These are phyloP conservation scores for Hypoxylon sp. DNA, from an alignment of 2,329 filamentous ascomycete species.

Conservation along the genomic window DNA sequence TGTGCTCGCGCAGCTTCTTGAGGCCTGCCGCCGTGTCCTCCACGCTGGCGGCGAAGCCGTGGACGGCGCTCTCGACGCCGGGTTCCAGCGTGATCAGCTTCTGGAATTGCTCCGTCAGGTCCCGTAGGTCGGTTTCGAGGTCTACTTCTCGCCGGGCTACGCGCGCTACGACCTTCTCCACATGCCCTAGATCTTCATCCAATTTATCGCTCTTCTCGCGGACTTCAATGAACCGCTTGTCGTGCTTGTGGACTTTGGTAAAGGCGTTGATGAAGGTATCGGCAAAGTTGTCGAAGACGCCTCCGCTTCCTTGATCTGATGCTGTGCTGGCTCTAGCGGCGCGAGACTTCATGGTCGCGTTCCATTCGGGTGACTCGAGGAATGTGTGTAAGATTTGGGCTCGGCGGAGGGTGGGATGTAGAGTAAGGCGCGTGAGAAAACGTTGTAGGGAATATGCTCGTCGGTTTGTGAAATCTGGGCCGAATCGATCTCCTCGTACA, in stretches of 20 bases:
- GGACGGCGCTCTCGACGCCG: slow-evolving; percentile 84
- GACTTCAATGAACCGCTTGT: slow-evolving; percentile 94
- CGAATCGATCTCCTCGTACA: slow-evolving; percentile 95
- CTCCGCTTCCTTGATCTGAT: slow-evolving; percentile 67
- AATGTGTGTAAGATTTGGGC: slow-evolving; percentile 88
- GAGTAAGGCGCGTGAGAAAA: slow-evolving; percentile 86
- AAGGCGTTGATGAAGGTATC: slow-evolving; percentile 98
- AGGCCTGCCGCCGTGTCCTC: slow-evolving; percentile 86
- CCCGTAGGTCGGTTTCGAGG: slow-evolving; percentile 87
- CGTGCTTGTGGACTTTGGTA: slow-evolving; percentile 94
- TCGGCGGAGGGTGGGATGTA: slow-evolving; percentile 90
- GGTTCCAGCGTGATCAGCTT: slow-evolving; percentile 92
- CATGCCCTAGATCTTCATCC: slow-evolving; percentile 91
- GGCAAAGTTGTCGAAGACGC: slow-evolving; percentile 94
- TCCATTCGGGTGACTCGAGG: slow-evolving; percentile 95
- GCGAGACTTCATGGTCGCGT: slow-evolving; percentile 90
- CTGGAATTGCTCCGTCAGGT: slow-evolving; percentile 94
- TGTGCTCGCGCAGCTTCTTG: slow-evolving; percentile 86
- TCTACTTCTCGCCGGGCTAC: slow-evolving; percentile 91
- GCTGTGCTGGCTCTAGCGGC: slow-evolving; percentile 74
- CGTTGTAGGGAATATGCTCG: slow-evolving; percentile 92
- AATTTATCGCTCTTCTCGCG: slow-evolving; percentile 93
- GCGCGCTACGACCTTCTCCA: slow-evolving; percentile 95
- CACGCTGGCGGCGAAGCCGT: slow-evolving; percentile 87
- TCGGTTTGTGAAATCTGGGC: slow-evolving; percentile 89